phyloP scores from a whole-genome alignment of 371 early-diverging fungal genomes.

The Zychaea mexicana region DNA sequence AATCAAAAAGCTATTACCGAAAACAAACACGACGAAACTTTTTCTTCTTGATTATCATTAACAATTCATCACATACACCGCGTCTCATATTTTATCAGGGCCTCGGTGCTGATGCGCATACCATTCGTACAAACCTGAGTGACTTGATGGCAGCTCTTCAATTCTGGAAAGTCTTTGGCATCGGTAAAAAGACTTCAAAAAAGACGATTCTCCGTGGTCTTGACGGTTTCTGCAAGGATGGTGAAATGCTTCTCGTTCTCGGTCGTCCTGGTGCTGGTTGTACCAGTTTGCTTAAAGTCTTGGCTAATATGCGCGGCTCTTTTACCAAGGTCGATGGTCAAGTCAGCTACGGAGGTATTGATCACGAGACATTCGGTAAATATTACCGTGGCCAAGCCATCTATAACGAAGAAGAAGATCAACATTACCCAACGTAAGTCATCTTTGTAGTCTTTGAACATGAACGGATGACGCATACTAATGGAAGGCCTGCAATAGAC shows the following conservation, averaged over 20 bases:
- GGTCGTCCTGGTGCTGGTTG: slow-evolving; percentile 77
- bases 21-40: too few species aligned
- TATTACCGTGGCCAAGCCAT: slow-evolving; percentile 62
- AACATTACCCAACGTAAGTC: slow-evolving; percentile 62
- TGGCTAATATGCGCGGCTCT: slow-evolving; percentile 62
- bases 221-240: slow-evolving; percentile 63
- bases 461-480: too few species aligned
- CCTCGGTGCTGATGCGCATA: slow-evolving; percentile 39
- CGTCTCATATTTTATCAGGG: too few species aligned
- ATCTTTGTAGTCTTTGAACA: too few species aligned
- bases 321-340: slow-evolving; percentile 57
- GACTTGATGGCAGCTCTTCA: slow-evolving; percentile 11
- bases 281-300: slow-evolving; percentile 66
- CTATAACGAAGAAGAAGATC: slow-evolving; percentile 75
- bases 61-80: too few species aligned
- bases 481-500: neutral
- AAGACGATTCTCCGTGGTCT: slow-evolving; percentile 52
- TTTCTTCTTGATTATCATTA: too few species aligned
- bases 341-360: slow-evolving; percentile 64
- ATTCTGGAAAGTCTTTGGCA: slow-evolving; percentile 30
- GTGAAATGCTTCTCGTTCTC: slow-evolving; percentile 74
- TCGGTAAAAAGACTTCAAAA: slow-evolving; percentile 14
- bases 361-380: slow-evolving; percentile 49
- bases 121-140: slow-evolving; percentile 30
- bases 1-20: too few species aligned